Percentiles rank a stretch among this genome's conserved stretches.
Conservation (phyloP, 2,329 filamentous ascomycete genomes). For the Neopestalotiopsis rosae region DNA sequence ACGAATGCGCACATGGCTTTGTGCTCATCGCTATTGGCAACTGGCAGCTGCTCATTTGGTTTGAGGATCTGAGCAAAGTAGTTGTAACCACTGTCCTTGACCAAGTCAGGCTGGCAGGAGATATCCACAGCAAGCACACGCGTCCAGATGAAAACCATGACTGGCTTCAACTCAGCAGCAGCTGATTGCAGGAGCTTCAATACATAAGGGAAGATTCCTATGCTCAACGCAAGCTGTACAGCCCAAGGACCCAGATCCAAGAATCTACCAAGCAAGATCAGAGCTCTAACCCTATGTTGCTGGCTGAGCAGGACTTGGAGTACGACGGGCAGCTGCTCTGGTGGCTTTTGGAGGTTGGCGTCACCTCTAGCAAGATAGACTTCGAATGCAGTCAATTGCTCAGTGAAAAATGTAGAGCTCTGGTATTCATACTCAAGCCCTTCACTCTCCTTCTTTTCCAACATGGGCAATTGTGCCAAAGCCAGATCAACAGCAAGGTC, state of each 20-base stretch:
- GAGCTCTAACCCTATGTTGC: slow-evolving; percentile 86
- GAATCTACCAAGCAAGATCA: slow-evolving; percentile 92
- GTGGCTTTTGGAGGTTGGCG: slow-evolving; percentile 83
- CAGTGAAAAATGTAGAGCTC: slow-evolving; percentile 94
- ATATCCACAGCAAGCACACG: slow-evolving; percentile 94
- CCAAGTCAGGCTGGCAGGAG: slow-evolving; percentile 88
- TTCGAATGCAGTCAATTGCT: slow-evolving; percentile 96
- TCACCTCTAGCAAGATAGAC: slow-evolving; percentile 86
- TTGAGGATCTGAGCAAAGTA: slow-evolving; percentile 96
- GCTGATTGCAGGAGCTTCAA: slow-evolving; percentile 95
- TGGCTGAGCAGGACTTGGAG: slow-evolving; percentile 95
- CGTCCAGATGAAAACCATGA: slow-evolving; percentile 99
- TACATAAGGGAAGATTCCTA: slow-evolving; percentile 99
- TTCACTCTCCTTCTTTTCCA: slow-evolving; percentile 79
- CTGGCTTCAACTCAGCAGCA: slow-evolving; percentile 90
- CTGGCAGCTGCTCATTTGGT: slow-evolving; percentile 80
- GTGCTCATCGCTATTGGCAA: slow-evolving; percentile 90
- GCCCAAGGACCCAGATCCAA: slow-evolving; percentile 97
- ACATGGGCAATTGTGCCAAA: slow-evolving; percentile 82
- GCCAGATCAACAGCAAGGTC: slow-evolving; percentile 97
- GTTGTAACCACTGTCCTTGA: slow-evolving; percentile 96
- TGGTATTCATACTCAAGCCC: slow-evolving; percentile 87
- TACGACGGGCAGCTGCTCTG: slow-evolving; percentile 94
- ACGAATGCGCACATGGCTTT: slow-evolving; percentile 99
- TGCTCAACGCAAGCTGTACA: slow-evolving; percentile 95